Percentiles rank a stretch among this genome's conserved stretches.
Conservation (phyloP, 2,329 filamentous ascomycete species). For the Mycosphaerella arachidis region DNA sequence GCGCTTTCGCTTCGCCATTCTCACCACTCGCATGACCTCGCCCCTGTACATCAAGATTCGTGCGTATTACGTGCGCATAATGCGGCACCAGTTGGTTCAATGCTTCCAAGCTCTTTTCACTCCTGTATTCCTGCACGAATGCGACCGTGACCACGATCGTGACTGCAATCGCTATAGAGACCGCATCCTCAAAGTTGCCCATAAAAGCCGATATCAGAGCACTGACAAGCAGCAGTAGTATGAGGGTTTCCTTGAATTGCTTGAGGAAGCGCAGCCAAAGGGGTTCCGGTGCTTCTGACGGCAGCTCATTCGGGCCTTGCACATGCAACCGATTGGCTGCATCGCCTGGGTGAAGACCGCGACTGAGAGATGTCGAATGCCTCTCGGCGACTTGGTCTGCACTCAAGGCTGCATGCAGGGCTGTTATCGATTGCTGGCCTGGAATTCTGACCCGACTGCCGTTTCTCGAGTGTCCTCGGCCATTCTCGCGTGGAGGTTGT, state of each 20-base stretch:
- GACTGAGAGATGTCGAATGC: slow-evolving; percentile 74
- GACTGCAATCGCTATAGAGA: slow-evolving; percentile 93
- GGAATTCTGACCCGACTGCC: slow-evolving; percentile 28
- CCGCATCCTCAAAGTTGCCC: slow-evolving; percentile 88
- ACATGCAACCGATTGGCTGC: slow-evolving; percentile 73
- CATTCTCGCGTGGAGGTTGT: slow-evolving; percentile 3
- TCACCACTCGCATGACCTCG: slow-evolving; percentile 5
- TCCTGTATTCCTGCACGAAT: slow-evolving; percentile 95
- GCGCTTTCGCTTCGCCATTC: slow-evolving; percentile 47
- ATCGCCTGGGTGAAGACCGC: slow-evolving; percentile 76
- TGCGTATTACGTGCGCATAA: slow-evolving; percentile 86
- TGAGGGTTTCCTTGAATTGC: slow-evolving; percentile 94
- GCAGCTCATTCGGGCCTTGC: slow-evolving; percentile 89
- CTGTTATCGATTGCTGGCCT: slow-evolving; percentile 42
- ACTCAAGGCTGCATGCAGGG: slow-evolving; percentile 61
- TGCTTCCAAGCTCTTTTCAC: slow-evolving; percentile 94
- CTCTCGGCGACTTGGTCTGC: slow-evolving; percentile 71
- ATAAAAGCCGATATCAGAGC: slow-evolving; percentile 84
- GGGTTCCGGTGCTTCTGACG: slow-evolving; percentile 88
- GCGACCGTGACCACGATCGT: slow-evolving; percentile 95
- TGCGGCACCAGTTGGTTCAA: slow-evolving; percentile 91
- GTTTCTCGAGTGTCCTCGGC: slow-evolving; percentile 25
- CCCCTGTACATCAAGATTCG: slow-evolving; percentile 23
- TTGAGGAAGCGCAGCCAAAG: slow-evolving; percentile 92
- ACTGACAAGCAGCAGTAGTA: slow-evolving; percentile 83